phyloP scores from a whole-genome alignment of 441 rosid genomes.

The Jatropha podagrica region DNA sequence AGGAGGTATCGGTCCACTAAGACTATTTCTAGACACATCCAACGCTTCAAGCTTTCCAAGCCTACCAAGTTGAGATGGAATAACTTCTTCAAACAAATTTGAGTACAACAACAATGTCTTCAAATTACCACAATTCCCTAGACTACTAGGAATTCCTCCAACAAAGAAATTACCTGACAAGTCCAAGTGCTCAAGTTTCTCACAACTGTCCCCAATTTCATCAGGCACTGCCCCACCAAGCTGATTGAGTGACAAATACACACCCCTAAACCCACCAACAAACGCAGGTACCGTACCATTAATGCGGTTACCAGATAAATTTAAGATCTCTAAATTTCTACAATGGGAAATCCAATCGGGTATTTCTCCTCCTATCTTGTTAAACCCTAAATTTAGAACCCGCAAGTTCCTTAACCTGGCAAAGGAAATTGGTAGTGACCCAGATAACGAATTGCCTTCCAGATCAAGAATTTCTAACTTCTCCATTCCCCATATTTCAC shows the following conservation, averaged over 20 bases:
- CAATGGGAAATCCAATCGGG: slow-evolving; percentile 33
- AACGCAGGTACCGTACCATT: slow-evolving; percentile 53
- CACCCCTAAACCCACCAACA: slow-evolving; percentile 43
- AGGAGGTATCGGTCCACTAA: slow-evolving; percentile 50
- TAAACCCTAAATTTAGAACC: slow-evolving; percentile 61
- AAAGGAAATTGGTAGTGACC: slow-evolving; percentile 39
- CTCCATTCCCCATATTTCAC: slow-evolving; percentile 59
- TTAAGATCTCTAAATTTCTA: slow-evolving; percentile 39
- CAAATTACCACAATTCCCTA: slow-evolving; percentile 52
- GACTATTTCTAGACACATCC: slow-evolving; percentile 62
- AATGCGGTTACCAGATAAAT: slow-evolving; percentile 50
- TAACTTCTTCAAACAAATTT: slow-evolving; percentile 52
- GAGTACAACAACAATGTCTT: slow-evolving; percentile 49
- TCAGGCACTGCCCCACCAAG: slow-evolving; percentile 45
- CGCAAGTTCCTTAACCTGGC: slow-evolving; percentile 39
- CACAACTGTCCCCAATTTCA: slow-evolving; percentile 45
- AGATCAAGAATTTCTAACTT: slow-evolving; percentile 70
- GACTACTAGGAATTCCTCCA: slow-evolving; percentile 46
- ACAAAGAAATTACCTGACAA: slow-evolving; percentile 54
- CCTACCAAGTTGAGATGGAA: slow-evolving; percentile 50
- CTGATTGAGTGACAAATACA: slow-evolving; percentile 46
- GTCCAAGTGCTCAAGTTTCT: slow-evolving; percentile 58
- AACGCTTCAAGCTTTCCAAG: slow-evolving; percentile 57
- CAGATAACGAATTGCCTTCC: slow-evolving; percentile 52
- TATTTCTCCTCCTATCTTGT: slow-evolving; percentile 44